phyloP scores from a whole-genome alignment of 345 rosid genomes.

The Populus nigra region DNA sequence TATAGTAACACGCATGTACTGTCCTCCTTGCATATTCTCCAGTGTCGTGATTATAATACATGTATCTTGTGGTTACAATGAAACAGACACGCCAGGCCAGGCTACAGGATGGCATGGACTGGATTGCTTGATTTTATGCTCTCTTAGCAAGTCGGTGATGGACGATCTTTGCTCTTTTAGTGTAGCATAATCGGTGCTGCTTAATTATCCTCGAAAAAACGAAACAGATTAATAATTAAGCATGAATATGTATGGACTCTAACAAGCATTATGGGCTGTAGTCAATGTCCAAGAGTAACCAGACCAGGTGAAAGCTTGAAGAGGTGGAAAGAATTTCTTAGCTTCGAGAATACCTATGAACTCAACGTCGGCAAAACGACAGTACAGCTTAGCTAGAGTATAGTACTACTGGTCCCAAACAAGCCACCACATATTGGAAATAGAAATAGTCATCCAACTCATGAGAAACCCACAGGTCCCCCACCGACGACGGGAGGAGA shows the following conservation, averaged over 20 bases:
- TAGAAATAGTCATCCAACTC: neutral
- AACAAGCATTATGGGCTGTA: neutral
- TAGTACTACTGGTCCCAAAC: conserved; percentile 18
- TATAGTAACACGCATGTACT: neutral
- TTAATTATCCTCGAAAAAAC: neutral
- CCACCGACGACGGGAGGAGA: neutral
- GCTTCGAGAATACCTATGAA: neutral
- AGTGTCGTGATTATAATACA: neutral
- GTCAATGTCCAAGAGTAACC: neutral
- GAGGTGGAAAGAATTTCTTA: neutral
- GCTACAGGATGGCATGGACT: conserved; percentile 19
- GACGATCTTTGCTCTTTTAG: neutral
- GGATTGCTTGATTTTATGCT: conserved; percentile 15
- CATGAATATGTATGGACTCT: neutral
- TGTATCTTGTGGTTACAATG: conserved; percentile 9
- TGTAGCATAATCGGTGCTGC: neutral
- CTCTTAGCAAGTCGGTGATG: conserved; percentile 28
- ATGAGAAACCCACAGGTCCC: neutral
- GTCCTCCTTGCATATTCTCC: neutral
- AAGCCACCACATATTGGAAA: conserved; percentile 7
- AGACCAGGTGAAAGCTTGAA: neutral
- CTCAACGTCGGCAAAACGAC: conserved; percentile 14
- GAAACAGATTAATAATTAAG: neutral
- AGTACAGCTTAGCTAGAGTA: conserved; percentile 6
- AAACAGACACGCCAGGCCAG: conserved; percentile 25